Percentiles rank a stretch among this genome's conserved stretches.
Conservation (phyloP, 257 asterid species). For the Prunella vulgaris region DNA sequence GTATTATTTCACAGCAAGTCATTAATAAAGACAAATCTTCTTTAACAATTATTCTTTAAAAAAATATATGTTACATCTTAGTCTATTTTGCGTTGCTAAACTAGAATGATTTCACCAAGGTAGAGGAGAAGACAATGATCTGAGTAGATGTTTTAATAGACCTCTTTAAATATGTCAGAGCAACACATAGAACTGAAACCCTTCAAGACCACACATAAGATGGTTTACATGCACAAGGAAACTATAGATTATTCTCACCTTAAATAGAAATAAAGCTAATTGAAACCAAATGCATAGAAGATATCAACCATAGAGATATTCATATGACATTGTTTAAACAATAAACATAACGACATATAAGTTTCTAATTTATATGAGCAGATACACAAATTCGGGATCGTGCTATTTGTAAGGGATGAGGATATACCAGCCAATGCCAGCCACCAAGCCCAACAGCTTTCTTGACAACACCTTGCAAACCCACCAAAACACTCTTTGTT, state of each 20-base stretch:
- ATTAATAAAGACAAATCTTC: neutral
- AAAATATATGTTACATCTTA: neutral
- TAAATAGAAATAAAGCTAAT: neutral
- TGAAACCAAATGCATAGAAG: neutral
- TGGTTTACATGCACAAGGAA: neutral
- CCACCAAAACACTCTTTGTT: conserved; percentile 92
- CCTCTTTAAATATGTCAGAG: neutral
- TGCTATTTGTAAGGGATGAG: neutral
- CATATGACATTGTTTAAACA: neutral
- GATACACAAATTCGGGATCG: neutral
- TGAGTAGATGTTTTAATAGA: neutral
- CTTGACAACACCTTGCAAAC: conserved; percentile 96
- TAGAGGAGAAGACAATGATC: neutral
- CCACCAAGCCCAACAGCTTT: conserved; percentile 99
- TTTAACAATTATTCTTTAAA: neutral
- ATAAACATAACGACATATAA: neutral
- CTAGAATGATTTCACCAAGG: neutral
- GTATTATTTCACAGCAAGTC: conserved; percentile 1
- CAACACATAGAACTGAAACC: neutral
- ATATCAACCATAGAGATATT: neutral
- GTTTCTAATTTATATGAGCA: neutral
- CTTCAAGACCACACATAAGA: neutral
- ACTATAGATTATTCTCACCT: neutral
- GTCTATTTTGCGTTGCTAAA: neutral
- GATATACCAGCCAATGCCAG: conserved; percentile 97